A percentile compares a stretch with the other conserved stretches of the same genome.
Evolutionary conservation across 495 filamentous ascomycete genomes (phyloP).

Genomic region (Aspergillus homomorphus): DNA sequence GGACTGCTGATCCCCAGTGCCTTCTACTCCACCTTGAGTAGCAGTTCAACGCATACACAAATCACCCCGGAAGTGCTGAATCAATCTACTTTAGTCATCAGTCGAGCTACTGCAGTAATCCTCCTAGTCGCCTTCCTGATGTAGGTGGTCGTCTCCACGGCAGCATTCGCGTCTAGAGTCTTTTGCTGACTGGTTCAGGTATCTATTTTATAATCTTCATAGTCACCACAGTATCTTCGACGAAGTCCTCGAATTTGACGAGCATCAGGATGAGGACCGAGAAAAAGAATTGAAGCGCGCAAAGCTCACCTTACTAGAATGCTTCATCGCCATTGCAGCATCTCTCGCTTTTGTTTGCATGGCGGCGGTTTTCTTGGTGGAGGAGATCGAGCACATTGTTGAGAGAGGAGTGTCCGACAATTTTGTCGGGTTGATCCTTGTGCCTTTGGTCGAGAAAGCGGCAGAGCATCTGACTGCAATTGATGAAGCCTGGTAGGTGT

Average conservation of each 20-base stretch:
- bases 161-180: neutral
- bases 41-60: slow-evolving; percentile 30
- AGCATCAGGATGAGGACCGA: slow-evolving; percentile 65
- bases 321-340: slow-evolving; percentile 61
- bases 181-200: slow-evolving; percentile 45
- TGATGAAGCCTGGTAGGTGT: slow-evolving; percentile 79
- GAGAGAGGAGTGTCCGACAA: slow-evolving; percentile 66
- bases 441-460: slow-evolving; percentile 84
- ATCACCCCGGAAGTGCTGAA: slow-evolving; percentile 40
- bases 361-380: slow-evolving; percentile 78
- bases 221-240: slow-evolving; percentile 81
- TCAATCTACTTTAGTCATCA: slow-evolving; percentile 59
- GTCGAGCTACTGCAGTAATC: slow-evolving; percentile 71
- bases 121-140: slow-evolving; percentile 73
- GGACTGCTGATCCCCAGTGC: slow-evolving; percentile 80
- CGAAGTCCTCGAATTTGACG: slow-evolving; percentile 66
- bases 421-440: slow-evolving; percentile 71
- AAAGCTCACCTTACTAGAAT: slow-evolving; percentile 80
- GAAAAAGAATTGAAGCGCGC: slow-evolving; percentile 58
- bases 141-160: slow-evolving; percentile 23
- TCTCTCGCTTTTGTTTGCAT: slow-evolving; percentile 72
- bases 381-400: slow-evolving; percentile 75
- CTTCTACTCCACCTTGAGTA: slow-evolving; percentile 61
- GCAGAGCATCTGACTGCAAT: slow-evolving; percentile 87
- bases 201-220: slow-evolving; percentile 75